These are phyloP conservation scores for Penicillium mononematosum DNA, from an alignment of 495 filamentous ascomycete genomes.

Conservation along the genomic window DNA sequence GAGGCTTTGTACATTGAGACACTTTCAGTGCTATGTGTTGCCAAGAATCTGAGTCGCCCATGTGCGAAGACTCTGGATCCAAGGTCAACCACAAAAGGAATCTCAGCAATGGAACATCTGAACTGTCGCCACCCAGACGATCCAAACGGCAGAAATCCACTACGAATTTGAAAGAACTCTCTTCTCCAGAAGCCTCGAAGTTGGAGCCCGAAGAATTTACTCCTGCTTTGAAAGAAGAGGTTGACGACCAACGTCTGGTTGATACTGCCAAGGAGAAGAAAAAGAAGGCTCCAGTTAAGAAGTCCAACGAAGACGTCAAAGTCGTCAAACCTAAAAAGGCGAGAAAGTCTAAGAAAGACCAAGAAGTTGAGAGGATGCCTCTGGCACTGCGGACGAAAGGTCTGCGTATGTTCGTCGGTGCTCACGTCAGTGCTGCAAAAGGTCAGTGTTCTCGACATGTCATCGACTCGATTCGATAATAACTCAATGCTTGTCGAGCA, in stretches of 20 bases:
- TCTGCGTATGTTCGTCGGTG: conserved; percentile 82
- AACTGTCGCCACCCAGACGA: conserved; percentile 34
- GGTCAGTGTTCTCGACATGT: conserved; percentile 48
- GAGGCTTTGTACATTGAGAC: not conserved
- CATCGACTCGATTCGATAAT: not conserved
- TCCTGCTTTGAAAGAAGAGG: conserved; percentile 1
- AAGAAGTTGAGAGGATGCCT: conserved; percentile 54
- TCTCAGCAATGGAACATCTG: conserved; percentile 29
- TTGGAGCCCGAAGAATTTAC: conserved; percentile 8
- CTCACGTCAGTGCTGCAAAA: conserved; percentile 86
- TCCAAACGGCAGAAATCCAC: conserved; percentile 41
- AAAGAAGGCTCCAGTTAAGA: conserved; percentile 17
- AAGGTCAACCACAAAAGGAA: conserved; percentile 29
- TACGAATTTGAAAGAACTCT: conserved; percentile 20
- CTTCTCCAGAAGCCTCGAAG: conserved; percentile 19
- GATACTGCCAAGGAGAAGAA: conserved; percentile 10
- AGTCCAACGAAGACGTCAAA: conserved; percentile 15
- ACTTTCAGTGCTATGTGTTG: conserved; percentile 3
- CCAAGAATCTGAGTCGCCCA: conserved; percentile 4
- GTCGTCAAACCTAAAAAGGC: conserved; percentile 19
- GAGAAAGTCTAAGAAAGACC: conserved; percentile 45
- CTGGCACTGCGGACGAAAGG: conserved; percentile 65
- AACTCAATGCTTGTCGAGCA: conserved; percentile 27
- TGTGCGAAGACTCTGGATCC: conserved; percentile 3
- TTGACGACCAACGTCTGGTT: not conserved